Evolutionary conservation across 2,329 filamentous ascomycete genomes (phyloP).

Genomic region (Mycosphaerella sp.): DNA sequence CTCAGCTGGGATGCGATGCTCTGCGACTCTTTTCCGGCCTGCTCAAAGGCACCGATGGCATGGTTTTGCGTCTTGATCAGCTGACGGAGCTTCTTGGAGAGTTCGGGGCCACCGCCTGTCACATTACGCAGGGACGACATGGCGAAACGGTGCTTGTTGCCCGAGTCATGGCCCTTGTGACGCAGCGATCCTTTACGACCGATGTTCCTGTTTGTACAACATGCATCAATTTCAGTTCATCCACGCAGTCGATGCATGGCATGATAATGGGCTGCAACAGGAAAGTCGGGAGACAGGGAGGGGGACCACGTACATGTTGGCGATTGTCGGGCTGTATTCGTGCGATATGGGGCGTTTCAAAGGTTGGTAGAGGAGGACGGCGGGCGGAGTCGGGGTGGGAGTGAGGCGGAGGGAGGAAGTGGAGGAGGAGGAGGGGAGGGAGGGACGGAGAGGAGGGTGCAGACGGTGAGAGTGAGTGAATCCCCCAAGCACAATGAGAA

Average conservation of each 20-base stretch:
- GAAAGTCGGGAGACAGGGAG: background rate
- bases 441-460: too few relatives aligned
- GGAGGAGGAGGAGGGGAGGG: too few relatives aligned
- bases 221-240: too few relatives aligned
- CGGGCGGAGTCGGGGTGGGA: too few relatives aligned
- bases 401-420: background rate
- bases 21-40: constrained; percentile 75
- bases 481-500: too few relatives aligned
- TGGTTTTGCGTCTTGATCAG: constrained; percentile 95
- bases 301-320: constrained; percentile 4
- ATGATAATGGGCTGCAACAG: too few relatives aligned
- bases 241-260: too few relatives aligned
- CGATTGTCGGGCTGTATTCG: constrained; percentile 6
- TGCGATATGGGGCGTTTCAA: background rate
- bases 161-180: constrained; percentile 50
- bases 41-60: constrained; percentile 76
- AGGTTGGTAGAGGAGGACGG: background rate
- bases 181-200: constrained; percentile 65
- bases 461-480: too few relatives aligned
- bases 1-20: constrained; percentile 85
- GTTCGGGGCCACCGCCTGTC: constrained; percentile 72
- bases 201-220: constrained; percentile 21
- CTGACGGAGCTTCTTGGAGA: constrained; percentile 80
- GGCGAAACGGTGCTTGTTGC: constrained; percentile 65
- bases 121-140: constrained; percentile 80